Base-by-base conservation (phyloP, 768 basidiomycete genomes). In the Boletus speciosus region DNA sequence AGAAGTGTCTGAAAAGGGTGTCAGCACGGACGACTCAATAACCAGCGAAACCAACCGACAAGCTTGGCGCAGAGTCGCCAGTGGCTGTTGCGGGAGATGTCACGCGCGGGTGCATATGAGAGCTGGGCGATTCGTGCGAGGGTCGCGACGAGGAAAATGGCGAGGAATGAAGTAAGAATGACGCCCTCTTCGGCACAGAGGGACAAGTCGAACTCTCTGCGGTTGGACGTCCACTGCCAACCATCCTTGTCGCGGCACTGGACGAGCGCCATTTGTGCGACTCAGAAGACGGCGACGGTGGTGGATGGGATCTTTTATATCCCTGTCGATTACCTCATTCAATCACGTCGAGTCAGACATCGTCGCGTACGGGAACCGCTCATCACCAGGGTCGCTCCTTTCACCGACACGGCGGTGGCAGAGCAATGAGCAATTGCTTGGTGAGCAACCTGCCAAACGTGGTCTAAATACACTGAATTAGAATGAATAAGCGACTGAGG, bases 151-250 rank as follows among this genome's bases (percentile, higher is more conserved):
- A 83, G 49, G 48, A 86, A 65, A 8, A 76, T 36, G 2, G 73
- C 73, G 48, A 87, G 73, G 0, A 86, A 62, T 5, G 73, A 55
- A 0, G 88, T 76, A 1, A 92, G 67, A 0, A 94, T 32, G 40
- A 86, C 64, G 14, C 83, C 86, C 58, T 92, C 86, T 61, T 95
- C 87, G 58, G 87, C 90, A 67, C 93, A 96, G 14, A 82, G 79
- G 1, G 92, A 90, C 9, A 85, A 59, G 67, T 95, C 93, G 66
- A 93, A 90, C 14, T 78, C 73, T 49, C 91, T 79, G 0, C 71
- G 60, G 0, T 55, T 66, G 0, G 91, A 93, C 16, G 83, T 71
- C 15, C 78, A 72, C 9, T 66, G 68, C 85, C 89, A 91, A 52
- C 89, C 88, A 58, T 91, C 86, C 9, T 54, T 40, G 62, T 85